Evolutionary conservation across 257 asterid species (phyloP).

Genomic region (Hygrophila difformis): DNA sequence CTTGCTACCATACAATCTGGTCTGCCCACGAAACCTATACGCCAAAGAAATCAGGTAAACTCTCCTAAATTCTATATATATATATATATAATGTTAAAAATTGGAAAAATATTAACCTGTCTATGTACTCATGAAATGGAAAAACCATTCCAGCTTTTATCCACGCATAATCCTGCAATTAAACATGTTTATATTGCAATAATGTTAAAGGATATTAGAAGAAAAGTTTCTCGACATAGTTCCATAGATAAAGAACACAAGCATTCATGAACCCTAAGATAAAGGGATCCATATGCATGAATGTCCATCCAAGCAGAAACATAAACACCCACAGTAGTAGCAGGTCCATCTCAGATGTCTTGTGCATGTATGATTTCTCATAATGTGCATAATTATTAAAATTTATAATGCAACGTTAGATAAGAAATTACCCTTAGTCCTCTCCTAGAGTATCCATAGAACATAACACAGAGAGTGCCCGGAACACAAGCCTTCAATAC

Average conservation of each 20-base stretch:
- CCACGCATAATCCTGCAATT: constrained; percentile 89
- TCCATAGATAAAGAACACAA: not conserved
- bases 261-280: constrained; percentile 10
- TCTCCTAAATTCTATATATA: not conserved
- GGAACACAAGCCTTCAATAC: constrained; percentile 73
- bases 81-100: constrained; percentile 12
- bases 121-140: constrained; percentile 76
- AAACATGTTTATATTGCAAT: constrained; percentile 5
- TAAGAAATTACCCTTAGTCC: constrained; percentile 63
- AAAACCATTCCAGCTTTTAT: constrained; percentile 82
- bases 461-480: constrained; percentile 85
- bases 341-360: not conserved
- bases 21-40: constrained; percentile 87
- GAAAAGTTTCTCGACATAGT: not conserved
- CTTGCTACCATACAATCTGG: constrained; percentile 86
- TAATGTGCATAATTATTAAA: constrained; percentile 5
- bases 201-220: constrained; percentile 5
- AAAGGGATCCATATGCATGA: constrained; percentile 2
- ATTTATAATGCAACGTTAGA: not conserved
- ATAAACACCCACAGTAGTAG: constrained; percentile 1
- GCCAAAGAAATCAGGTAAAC: constrained; percentile 13
- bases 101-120: constrained; percentile 45
- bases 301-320: not conserved
- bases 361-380: not conserved
- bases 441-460: constrained; percentile 63